Evolutionary conservation across 345 rosid species (phyloP).

Genomic region (Eutrema yunnanense): DNA sequence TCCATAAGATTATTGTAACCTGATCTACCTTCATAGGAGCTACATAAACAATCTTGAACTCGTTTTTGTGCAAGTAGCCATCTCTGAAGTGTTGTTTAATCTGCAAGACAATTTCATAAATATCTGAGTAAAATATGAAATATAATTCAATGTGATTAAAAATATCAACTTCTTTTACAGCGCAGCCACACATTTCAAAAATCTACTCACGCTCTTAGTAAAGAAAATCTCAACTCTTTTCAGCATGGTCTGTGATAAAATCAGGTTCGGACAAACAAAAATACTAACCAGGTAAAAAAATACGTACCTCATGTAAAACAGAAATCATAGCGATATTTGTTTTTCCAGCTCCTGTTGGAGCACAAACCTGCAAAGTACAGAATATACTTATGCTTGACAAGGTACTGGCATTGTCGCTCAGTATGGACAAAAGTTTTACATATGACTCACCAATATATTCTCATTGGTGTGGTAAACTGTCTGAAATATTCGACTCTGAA

Average conservation of each 20-base stretch:
- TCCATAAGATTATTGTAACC: neutral
- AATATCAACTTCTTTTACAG: neutral
- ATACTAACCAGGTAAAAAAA: slow-evolving; percentile 5
- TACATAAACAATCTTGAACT: slow-evolving; percentile 96
- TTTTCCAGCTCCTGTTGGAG: slow-evolving; percentile 99
- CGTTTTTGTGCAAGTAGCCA: slow-evolving; percentile 88
- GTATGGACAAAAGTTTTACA: slow-evolving; percentile 7
- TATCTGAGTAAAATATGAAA: neutral
- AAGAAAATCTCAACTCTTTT: neutral
- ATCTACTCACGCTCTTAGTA: neutral
- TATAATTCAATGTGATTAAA: slow-evolving; percentile 3
- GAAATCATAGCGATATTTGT: slow-evolving; percentile 98
- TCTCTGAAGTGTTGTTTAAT: slow-evolving; percentile 93
- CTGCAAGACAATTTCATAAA: slow-evolving; percentile 38
- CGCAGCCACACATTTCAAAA: neutral
- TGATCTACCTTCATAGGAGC: slow-evolving; percentile 95
- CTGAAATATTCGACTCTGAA: slow-evolving; percentile 88
- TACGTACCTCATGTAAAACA: slow-evolving; percentile 76
- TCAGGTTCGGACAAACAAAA: neutral
- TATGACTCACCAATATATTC: slow-evolving; percentile 74
- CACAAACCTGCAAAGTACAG: slow-evolving; percentile 76
- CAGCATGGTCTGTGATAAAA: neutral
- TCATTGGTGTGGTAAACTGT: slow-evolving; percentile 87
- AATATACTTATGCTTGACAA: slow-evolving; percentile 15
- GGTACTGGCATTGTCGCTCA: neutral